These are phyloP conservation scores for Calendula officinalis DNA, from an alignment of 129 eudicot genomes.

Conservation along the genomic window DNA sequence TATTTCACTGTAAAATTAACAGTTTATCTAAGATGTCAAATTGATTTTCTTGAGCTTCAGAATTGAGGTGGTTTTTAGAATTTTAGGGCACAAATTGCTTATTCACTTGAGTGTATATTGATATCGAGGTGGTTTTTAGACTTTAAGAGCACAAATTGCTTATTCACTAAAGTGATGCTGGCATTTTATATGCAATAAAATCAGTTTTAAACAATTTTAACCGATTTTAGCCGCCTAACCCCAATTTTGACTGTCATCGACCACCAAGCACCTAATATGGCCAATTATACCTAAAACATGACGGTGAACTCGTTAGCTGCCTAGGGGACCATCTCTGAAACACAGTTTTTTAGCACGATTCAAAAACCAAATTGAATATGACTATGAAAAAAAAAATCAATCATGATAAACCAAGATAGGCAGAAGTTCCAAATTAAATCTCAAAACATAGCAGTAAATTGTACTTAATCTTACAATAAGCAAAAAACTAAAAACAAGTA, in stretches of 20 bases:
- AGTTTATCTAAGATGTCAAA: not conserved
- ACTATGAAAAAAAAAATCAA: conserved; percentile 1
- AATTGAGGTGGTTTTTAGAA: not conserved
- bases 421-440: conserved; percentile 13
- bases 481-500: conserved; percentile 17
- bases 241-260: too few relatives aligned
- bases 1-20: conserved; percentile 9
- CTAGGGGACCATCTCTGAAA: too few relatives aligned
- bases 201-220: too few relatives aligned
- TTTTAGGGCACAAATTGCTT: not conserved
- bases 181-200: not conserved
- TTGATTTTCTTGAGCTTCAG: not conserved
- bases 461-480: conserved; percentile 22
- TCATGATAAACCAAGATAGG: not conserved
- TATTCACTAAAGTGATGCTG: not conserved
- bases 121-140: not conserved
- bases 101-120: not conserved
- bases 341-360: too few relatives aligned
- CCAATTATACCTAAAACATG: too few relatives aligned
- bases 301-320: too few relatives aligned
- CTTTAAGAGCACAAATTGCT: not conserved
- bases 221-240: too few relatives aligned
- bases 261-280: too few relatives aligned
- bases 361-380: too few relatives aligned
- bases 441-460: conserved; percentile 14